Evolutionary conservation across 2,329 filamentous ascomycete genomes (phyloP).

Genomic region (Aquanectria penicillioides): DNA sequence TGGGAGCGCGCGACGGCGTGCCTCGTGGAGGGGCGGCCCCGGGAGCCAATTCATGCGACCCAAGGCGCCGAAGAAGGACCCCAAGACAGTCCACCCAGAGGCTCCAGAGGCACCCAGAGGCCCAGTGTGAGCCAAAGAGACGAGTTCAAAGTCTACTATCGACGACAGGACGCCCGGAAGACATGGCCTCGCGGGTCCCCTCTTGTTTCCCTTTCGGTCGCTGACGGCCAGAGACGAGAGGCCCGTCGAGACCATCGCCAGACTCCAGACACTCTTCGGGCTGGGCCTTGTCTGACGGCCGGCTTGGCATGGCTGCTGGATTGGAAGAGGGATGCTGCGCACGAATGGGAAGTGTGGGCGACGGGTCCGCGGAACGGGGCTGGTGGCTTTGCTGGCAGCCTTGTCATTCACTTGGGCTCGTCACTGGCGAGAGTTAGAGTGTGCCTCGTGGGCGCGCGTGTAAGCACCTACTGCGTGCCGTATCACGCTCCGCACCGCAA

Average conservation of each 20-base stretch:
- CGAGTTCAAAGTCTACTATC: no score
- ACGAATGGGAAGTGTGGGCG: constrained; percentile 16
- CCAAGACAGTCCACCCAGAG: neutral
- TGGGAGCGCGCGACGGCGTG: constrained; percentile 7
- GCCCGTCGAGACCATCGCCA: neutral
- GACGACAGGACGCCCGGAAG: no score
- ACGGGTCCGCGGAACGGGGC: constrained; percentile 2
- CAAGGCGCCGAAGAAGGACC: constrained; percentile 29
- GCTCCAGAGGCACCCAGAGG: neutral
- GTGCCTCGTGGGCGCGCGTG: neutral
- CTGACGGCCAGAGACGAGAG: neutral
- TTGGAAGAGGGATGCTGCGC: constrained; percentile 10
- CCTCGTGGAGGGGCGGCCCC: constrained; percentile 33
- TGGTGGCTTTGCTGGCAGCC: constrained; percentile 7
- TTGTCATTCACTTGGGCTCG: constrained; percentile 11
- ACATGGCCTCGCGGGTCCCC: neutral
- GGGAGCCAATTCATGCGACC: constrained; percentile 40
- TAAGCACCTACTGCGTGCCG: neutral
- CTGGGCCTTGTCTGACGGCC: constrained; percentile 8
- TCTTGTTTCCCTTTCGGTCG: neutral
- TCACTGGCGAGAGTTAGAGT: constrained; percentile 1
- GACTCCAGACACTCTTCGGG: constrained; percentile 10
- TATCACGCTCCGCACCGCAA: neutral
- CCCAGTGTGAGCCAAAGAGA: no score
- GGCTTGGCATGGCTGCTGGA: constrained; percentile 10